phyloP scores from a whole-genome alignment of 2,329 filamentous ascomycete species.

The Colletotrichum tropicicola region DNA sequence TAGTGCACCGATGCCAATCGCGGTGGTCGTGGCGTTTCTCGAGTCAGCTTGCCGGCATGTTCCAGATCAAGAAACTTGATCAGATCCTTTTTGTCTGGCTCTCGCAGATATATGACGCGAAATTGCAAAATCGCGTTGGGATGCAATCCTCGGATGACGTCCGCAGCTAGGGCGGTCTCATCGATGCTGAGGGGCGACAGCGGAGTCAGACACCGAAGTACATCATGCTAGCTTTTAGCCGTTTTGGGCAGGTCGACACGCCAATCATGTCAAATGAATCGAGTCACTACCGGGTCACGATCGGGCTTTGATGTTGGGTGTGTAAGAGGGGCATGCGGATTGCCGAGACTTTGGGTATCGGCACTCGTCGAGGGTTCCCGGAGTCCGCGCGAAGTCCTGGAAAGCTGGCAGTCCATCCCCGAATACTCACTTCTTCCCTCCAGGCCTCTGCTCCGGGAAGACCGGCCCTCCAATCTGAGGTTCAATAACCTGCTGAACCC shows the following conservation, averaged over 20 bases:
- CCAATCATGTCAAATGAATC: not conserved
- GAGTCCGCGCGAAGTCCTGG: too few relatives aligned
- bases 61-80: slow-evolving; percentile 46
- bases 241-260: not conserved
- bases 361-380: too few relatives aligned
- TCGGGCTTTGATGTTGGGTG: too few relatives aligned
- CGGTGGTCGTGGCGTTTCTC: slow-evolving; percentile 9
- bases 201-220: slow-evolving; percentile 26
- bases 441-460: slow-evolving; percentile 37
- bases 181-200: slow-evolving; percentile 37
- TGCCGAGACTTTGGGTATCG: too few relatives aligned
- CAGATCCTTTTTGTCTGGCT: slow-evolving; percentile 50
- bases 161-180: slow-evolving; percentile 43
- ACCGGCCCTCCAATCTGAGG: slow-evolving; percentile 33
- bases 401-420: too few relatives aligned
- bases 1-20: slow-evolving; percentile 18
- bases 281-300: too few relatives aligned
- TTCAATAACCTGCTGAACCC: slow-evolving; percentile 39
- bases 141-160: slow-evolving; percentile 40
- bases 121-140: slow-evolving; percentile 42
- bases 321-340: too few relatives aligned
- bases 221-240: not conserved
- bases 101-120: slow-evolving; percentile 50
- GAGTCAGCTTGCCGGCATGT: slow-evolving; percentile 29
- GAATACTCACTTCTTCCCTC: too few relatives aligned